phyloP scores from a whole-genome alignment of 1,284 basidiomycete genomes.

The Cryptococcus wingfieldii region DNA sequence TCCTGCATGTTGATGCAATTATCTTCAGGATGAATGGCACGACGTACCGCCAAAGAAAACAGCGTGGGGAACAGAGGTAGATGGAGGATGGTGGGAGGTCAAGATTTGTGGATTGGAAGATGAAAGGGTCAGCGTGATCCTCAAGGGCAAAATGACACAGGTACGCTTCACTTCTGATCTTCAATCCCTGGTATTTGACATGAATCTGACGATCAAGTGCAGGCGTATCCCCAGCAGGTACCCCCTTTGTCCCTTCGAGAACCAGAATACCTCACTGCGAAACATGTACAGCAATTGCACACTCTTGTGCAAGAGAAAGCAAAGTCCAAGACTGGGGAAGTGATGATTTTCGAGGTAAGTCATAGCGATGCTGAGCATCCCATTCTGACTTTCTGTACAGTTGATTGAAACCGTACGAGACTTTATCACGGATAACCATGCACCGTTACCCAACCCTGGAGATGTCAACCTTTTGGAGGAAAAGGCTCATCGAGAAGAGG shows the following conservation, averaged over 20 bases:
- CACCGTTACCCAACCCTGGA: constrained; percentile 36
- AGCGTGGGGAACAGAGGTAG: constrained; percentile 43
- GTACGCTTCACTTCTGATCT: constrained; percentile 19
- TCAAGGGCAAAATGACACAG: constrained; percentile 41
- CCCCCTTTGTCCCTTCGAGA: constrained; percentile 37
- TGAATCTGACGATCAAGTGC: not conserved
- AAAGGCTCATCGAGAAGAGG: constrained; percentile 46
- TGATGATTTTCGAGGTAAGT: constrained; percentile 47
- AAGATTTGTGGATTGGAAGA: constrained; percentile 33
- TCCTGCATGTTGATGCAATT: not conserved
- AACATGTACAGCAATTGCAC: constrained; percentile 37
- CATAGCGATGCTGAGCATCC: not conserved
- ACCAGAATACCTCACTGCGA: constrained; percentile 32
- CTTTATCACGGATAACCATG: constrained; percentile 43
- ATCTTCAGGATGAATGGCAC: constrained; percentile 42
- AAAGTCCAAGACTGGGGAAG: constrained; percentile 30
- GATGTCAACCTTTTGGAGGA: constrained; percentile 47
- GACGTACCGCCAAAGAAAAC: constrained; percentile 43
- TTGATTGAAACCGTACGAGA: constrained; percentile 37
- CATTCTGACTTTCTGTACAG: constrained; percentile 36
- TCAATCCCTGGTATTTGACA: not conserved
- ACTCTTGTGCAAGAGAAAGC: constrained; percentile 40
- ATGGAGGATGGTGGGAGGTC: constrained; percentile 46
- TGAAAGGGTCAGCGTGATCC: constrained; percentile 33
- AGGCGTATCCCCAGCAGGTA: constrained; percentile 41